These are phyloP conservation scores for Poa annua DNA, from an alignment of 176 grass and related monocot species.

Conservation along the genomic window DNA sequence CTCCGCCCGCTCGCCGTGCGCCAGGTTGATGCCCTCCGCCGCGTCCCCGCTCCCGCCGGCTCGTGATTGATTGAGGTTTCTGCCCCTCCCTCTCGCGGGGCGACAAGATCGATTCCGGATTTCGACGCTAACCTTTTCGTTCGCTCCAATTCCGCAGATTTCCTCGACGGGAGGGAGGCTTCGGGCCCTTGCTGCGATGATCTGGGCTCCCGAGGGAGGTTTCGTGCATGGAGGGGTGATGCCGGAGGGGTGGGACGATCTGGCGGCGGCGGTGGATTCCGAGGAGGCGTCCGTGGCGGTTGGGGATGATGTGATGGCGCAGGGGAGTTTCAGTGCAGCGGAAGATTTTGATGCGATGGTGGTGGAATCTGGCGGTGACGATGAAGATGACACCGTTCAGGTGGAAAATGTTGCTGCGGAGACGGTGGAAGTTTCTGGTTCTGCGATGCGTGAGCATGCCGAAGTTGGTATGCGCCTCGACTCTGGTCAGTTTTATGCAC, in stretches of 20 bases:
- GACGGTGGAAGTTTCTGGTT: background rate
- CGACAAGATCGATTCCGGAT: slow-evolving; percentile 19
- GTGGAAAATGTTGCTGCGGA: background rate
- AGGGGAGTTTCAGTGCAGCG: background rate
- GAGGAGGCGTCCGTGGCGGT: background rate
- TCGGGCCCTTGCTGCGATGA: slow-evolving; percentile 9
- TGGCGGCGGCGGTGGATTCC: background rate
- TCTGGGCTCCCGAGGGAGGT: background rate
- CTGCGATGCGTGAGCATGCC: background rate
- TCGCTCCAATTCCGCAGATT: slow-evolving; percentile 9
- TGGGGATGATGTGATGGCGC: background rate
- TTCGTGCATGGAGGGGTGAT: background rate
- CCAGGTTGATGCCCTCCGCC: background rate
- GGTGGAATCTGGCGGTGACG: background rate
- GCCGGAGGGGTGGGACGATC: background rate
- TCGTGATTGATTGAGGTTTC: background rate
- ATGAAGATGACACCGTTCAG: background rate
- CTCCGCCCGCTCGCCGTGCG: background rate
- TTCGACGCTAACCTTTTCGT: background rate
- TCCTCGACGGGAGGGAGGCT: background rate
- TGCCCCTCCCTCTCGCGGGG: background rate
- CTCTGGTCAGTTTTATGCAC: background rate
- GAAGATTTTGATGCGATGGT: background rate
- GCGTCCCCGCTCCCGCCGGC: background rate
- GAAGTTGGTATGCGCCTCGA: background rate